These are phyloP conservation scores for Acorus gramineus DNA, from an alignment of 106 monocot genomes.

Conservation along the genomic window DNA sequence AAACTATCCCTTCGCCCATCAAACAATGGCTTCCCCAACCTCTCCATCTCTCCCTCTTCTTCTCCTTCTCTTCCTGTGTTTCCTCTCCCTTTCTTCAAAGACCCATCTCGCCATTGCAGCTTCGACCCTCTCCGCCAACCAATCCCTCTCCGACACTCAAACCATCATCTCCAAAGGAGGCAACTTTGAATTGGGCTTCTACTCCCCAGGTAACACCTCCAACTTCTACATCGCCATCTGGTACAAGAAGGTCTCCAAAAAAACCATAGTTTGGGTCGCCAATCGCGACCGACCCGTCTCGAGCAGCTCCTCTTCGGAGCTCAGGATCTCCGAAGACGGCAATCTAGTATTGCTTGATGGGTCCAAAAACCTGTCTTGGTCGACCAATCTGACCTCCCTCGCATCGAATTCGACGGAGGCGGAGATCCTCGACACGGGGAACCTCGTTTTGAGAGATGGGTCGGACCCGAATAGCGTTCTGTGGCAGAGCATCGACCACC, in stretches of 20 bases:
- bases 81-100: too few species aligned
- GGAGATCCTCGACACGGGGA: slow-evolving; percentile 2
- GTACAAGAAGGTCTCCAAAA: slow-evolving; percentile 27
- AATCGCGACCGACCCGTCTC: slow-evolving; percentile 4
- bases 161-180: slow-evolving; percentile 11
- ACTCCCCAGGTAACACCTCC: slow-evolving; percentile 14
- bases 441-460: slow-evolving; percentile 6
- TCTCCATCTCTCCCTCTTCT: too few species aligned
- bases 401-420: background rate
- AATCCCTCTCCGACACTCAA: slow-evolving; percentile 12
- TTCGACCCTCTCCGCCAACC: background rate
- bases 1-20: too few species aligned
- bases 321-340: slow-evolving; percentile 4
- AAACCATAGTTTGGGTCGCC: slow-evolving; percentile 24
- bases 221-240: slow-evolving; percentile 33
- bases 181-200: slow-evolving; percentile 24
- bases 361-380: background rate
- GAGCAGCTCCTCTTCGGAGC: background rate
- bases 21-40: too few species aligned
- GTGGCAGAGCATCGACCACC: slow-evolving; percentile 10
- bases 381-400: background rate
- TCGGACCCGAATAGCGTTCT: background rate
- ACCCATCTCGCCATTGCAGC: too few species aligned
- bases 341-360: slow-evolving; percentile 2
- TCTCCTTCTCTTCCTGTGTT: too few species aligned